Percentiles rank a stretch among this genome's conserved stretches.
Conservation (phyloP, 495 filamentous ascomycete genomes). For the Neurospora sp. region DNA sequence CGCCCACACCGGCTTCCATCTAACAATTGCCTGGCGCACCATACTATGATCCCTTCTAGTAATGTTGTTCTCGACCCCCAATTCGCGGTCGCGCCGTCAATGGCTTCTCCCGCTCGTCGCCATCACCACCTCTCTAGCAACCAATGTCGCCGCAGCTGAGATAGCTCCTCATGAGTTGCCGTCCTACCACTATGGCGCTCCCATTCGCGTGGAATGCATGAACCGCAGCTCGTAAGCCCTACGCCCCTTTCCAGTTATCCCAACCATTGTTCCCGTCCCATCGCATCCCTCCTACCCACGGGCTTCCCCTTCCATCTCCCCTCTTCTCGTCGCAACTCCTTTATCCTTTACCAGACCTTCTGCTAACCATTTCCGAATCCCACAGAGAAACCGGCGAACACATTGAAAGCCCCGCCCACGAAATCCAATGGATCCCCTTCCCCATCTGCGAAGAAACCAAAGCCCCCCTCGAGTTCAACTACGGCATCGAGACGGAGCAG, state of each 20-base stretch:
- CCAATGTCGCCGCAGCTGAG: neutral
- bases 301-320: neutral
- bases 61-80: neutral
- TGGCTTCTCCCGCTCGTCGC: neutral
- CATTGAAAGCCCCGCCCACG: constrained; percentile 67
- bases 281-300: neutral
- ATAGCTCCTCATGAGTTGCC: constrained; percentile 19
- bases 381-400: constrained; percentile 57
- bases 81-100: neutral
- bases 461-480: constrained; percentile 69
- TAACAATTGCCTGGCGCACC: neutral
- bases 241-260: neutral
- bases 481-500: constrained; percentile 73
- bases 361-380: neutral
- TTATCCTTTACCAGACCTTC: neutral
- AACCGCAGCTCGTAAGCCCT: constrained; percentile 42
- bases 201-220: constrained; percentile 44
- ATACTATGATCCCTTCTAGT: neutral
- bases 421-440: constrained; percentile 92
- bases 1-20: neutral
- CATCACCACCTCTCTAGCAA: neutral
- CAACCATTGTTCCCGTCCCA: neutral
- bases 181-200: constrained; percentile 39
- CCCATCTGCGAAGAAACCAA: constrained; percentile 84
- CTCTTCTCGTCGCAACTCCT: neutral